phyloP scores from a whole-genome alignment of 208 protist genomes.

The Acanthamoeba polyphaga region DNA sequence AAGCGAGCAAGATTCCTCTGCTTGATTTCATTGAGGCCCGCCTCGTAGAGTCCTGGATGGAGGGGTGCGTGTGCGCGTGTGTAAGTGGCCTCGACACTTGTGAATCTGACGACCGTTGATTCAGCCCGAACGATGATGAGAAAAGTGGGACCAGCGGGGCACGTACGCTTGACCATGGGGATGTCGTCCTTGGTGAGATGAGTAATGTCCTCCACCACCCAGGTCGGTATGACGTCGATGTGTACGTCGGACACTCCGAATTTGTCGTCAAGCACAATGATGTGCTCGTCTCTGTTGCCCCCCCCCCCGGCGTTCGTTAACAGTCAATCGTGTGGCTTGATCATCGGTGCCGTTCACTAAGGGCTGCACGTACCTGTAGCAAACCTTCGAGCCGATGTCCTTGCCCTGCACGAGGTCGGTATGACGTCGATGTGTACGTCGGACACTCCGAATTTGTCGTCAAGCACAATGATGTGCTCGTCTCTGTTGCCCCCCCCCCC shows the following conservation, averaged over 20 bases:
- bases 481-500: not conserved
- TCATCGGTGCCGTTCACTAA: not conserved
- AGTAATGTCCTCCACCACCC: not conserved
- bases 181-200: constrained; percentile 32
- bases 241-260: constrained; percentile 25
- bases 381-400: not conserved
- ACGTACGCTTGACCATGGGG: not conserved
- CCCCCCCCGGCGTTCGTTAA: too few relatives aligned
- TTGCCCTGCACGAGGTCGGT: constrained; percentile 13
- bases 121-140: too few relatives aligned
- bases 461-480: not conserved
- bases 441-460: not conserved
- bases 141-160: not conserved
- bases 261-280: not conserved
- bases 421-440: constrained; percentile 13
- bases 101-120: too few relatives aligned
- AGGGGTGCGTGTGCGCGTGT: too few relatives aligned
- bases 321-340: not conserved
- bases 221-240: not conserved
- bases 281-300: not conserved
- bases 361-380: not conserved
- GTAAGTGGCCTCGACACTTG: too few relatives aligned
- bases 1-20: not conserved
- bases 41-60: not conserved
- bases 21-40: not conserved